Evolutionary conservation across 805 yeast genomes (phyloP), one percentile per base, ranked within the genome.

Genomic region (Vanderwaltozyma tropicalis): DNA sequence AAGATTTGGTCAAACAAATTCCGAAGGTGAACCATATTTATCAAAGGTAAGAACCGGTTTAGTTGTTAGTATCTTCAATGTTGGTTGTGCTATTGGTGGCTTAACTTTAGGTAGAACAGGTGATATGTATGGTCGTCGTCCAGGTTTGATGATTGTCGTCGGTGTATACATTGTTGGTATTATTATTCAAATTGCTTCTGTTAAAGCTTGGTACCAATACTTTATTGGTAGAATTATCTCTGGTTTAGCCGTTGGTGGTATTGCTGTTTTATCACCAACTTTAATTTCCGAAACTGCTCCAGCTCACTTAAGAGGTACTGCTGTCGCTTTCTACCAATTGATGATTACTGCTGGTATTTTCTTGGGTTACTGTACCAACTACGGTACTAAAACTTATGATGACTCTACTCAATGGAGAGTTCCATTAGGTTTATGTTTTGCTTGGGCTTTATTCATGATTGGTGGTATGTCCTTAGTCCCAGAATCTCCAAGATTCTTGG

Each of bases 81-180:
- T 76, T 47, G 84, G 84, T 40, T 78, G 85, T 66, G 81, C 81
- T 34, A 57, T 78, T 43, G 86, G 87, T 54, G 82, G 83, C 53
- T 53, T 78, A 26, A 55, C 69, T 17, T 61, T 79, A 31, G 69
- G 78, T 40, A 75, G 69, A 50, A 42, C 66, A 22, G 82, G 74
- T 48, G 85, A 80, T 53, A 52, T 63, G 17, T 63, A 62, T 44
- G 86, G 86, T 47, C 68, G 86, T 63, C 74, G 75, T 55, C 44
- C 54, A 35, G 80, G 79, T 46, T 59, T 79, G 32, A 68, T 68
- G 66, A 43, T 63, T 28, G 66, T 76, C 39, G 68, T 76, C 69
- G 53, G 64, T 20, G 66, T 79, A 37, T 78, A 78, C 57, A 67
- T 74, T 38, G 64, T 76, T 33, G 87, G 86, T 49, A 68, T 75